Percentiles rank a stretch among this genome's conserved stretches.
Evolutionary conservation across 225 moss, liverwort and hornwort species (phyloP).

Genomic region (Straminergon stramineum): DNA sequence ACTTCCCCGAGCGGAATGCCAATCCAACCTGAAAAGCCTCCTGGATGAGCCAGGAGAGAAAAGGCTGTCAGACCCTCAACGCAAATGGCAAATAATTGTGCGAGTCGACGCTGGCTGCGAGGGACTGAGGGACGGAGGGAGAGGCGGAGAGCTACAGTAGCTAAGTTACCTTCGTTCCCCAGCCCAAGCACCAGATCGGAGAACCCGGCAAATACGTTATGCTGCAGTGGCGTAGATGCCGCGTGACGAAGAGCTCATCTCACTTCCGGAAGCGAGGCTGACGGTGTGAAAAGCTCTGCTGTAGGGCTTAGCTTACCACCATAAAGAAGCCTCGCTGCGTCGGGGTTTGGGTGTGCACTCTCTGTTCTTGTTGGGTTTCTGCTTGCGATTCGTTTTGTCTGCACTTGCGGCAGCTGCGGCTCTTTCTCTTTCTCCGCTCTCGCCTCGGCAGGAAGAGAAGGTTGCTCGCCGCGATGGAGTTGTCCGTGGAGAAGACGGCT

Average conservation of each 20-base stretch:
- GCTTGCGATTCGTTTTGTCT: not conserved
- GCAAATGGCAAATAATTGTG: not conserved
- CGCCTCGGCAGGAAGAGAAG: not conserved
- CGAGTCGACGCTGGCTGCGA: not conserved
- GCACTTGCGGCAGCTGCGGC: not conserved
- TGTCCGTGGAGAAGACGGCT: slow-evolving; percentile 83
- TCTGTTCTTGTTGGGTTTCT: not conserved
- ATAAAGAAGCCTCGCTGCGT: not conserved
- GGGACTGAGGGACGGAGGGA: not conserved
- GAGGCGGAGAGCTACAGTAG: not conserved
- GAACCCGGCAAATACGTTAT: not conserved
- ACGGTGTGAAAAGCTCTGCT: not conserved
- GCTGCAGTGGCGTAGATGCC: not conserved
- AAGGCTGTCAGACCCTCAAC: not conserved
- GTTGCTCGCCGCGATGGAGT: slow-evolving; percentile 30
- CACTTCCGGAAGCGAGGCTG: not conserved
- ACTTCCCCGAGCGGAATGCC: too few relatives aligned
- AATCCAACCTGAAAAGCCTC: too few relatives aligned
- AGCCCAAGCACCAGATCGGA: not conserved
- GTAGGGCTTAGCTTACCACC: not conserved
- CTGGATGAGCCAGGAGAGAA: too few relatives aligned
- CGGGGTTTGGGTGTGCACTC: not conserved
- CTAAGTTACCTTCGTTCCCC: not conserved
- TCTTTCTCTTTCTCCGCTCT: not conserved
- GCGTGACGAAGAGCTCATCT: not conserved